These are phyloP conservation scores for Cryptomeria japonica DNA, from an alignment of 75 land plant species.

Conservation along the genomic window DNA sequence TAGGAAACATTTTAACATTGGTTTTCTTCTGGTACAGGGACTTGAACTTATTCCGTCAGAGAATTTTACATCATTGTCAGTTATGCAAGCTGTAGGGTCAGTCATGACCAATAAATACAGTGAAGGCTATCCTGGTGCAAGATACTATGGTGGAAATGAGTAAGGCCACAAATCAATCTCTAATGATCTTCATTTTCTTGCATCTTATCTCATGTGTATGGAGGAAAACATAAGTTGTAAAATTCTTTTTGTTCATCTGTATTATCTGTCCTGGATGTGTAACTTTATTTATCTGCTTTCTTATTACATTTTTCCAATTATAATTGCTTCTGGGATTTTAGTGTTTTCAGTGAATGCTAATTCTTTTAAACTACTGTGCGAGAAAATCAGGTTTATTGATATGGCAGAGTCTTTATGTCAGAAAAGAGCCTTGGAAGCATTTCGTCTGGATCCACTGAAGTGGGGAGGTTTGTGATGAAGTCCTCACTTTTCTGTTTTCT, in stretches of 20 bases:
- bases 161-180: constrained; percentile 25
- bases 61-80: constrained; percentile 78
- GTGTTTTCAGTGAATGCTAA: neutral
- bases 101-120: constrained; percentile 88
- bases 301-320: neutral
- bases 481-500: neutral
- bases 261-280: constrained; percentile 36
- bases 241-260: constrained; percentile 28
- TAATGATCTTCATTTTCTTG: constrained; percentile 32
- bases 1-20: neutral
- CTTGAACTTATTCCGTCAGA: constrained; percentile 86
- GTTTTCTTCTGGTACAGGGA: constrained; percentile 39
- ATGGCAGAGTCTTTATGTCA: constrained; percentile 84
- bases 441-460: constrained; percentile 62
- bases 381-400: constrained; percentile 38
- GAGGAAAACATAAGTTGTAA: neutral
- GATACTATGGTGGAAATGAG: constrained; percentile 96
- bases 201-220: neutral
- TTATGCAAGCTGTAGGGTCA: constrained; percentile 88
- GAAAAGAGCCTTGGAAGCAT: constrained; percentile 78
- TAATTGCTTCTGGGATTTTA: neutral
- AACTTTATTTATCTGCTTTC: constrained; percentile 17
- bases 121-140: constrained; percentile 82
- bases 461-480: constrained; percentile 64
- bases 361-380: neutral